Conservation (phyloP, 148 eudicot species). For the Pharnaceum exiguum region DNA sequence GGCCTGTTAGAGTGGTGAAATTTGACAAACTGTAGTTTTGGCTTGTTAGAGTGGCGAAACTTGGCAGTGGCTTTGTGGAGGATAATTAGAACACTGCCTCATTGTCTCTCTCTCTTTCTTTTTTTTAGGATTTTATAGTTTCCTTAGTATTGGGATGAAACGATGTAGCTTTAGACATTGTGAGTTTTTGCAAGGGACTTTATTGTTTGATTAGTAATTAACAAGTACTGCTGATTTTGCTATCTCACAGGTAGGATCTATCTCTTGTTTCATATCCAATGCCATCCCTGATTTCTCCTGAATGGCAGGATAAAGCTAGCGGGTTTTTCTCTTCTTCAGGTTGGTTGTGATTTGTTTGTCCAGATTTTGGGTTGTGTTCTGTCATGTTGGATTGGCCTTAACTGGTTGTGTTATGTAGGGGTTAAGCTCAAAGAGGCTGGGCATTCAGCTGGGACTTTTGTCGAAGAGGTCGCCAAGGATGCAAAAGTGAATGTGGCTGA, state of each 20-base stretch:
- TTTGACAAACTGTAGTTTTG: no score
- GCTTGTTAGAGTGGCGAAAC: no score
- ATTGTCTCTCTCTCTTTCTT: no score
- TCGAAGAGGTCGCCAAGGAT: conserved; percentile 80
- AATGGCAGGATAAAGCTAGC: conserved; percentile 95
- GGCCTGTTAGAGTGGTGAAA: no score
- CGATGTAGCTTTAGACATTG: no score
- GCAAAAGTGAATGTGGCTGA: conserved; percentile 82
- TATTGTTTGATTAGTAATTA: no score
- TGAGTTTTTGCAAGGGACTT: no score
- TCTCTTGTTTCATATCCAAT: conserved; percentile 26
- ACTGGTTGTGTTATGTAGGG: conserved; percentile 36
- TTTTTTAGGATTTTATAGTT: no score
- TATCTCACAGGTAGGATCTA: conserved; percentile 1
- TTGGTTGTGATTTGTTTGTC: conserved; percentile 11
- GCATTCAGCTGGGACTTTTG: conserved; percentile 72
- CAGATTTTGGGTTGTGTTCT: background rate
- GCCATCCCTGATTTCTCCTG: conserved; percentile 69
- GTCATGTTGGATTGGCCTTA: background rate
- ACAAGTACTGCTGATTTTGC: conserved; percentile 2
- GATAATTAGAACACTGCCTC: no score
- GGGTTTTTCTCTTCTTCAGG: conserved; percentile 88
- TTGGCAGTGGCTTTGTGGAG: no score
- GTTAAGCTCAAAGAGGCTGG: conserved; percentile 93
- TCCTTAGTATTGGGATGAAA: no score